These are phyloP conservation scores for Kazachstania sp. DNA, from an alignment of 1,139 yeast genomes.

Conservation along the genomic window DNA sequence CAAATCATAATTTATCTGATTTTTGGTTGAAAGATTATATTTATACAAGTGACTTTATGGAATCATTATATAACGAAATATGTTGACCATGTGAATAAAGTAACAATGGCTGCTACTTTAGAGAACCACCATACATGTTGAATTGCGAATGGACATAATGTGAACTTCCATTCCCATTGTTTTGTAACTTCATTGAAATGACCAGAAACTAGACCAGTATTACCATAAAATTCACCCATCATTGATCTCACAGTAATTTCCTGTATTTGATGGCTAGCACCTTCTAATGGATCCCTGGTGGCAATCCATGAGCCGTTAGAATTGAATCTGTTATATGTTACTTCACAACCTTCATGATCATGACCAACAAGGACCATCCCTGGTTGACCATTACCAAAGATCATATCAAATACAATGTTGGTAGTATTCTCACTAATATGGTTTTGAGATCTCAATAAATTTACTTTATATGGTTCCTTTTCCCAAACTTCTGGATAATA, in stretches of 20 bases:
- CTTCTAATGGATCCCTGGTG: constrained; percentile 31
- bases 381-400: constrained; percentile 55
- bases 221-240: constrained; percentile 96
- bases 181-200: constrained; percentile 36
- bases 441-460: constrained; percentile 75
- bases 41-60: neutral
- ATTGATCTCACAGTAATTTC: constrained; percentile 85
- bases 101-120: constrained; percentile 45
- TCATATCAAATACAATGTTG: constrained; percentile 55
- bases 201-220: constrained; percentile 77
- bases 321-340: constrained; percentile 45
- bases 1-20: no score
- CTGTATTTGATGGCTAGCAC: constrained; percentile 39
- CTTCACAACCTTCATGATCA: constrained; percentile 91
- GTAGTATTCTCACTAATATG: constrained; percentile 63
- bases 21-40: neutral
- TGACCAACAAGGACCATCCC: constrained; percentile 90
- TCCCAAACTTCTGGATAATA: constrained; percentile 50
- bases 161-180: constrained; percentile 60
- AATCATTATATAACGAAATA: constrained; percentile 9
- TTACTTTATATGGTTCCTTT: constrained; percentile 58
- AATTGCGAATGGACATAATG: constrained; percentile 71
- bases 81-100: constrained; percentile 29
- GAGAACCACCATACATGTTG: constrained; percentile 97
- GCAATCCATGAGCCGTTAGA: constrained; percentile 47